Evolutionary conservation across 257 asterid genomes (phyloP).

Genomic region (Echites panduratus): DNA sequence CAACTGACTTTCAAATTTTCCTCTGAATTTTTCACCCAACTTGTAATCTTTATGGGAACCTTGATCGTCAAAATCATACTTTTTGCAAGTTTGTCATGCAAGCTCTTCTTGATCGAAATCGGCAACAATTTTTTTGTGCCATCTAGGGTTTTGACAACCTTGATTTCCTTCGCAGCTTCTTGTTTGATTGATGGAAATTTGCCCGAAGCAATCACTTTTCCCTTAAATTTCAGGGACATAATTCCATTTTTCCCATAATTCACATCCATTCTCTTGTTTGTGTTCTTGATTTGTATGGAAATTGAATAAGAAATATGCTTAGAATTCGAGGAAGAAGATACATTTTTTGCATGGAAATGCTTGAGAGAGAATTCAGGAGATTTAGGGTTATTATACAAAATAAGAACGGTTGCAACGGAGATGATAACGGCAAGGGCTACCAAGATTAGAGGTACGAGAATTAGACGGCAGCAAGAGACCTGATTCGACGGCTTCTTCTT

Average conservation of each 20-base stretch:
- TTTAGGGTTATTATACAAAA: conserved; percentile 37
- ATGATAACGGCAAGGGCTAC: conserved; percentile 9
- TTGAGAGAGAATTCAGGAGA: conserved; percentile 39
- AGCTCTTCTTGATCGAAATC: conserved; percentile 9
- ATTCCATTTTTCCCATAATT: conserved; percentile 21
- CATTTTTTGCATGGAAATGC: conserved; percentile 21
- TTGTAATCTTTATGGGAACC: conserved; percentile 33
- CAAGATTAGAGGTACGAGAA: conserved; percentile 15
- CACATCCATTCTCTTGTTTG: conserved; percentile 31
- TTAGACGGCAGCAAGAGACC: conserved; percentile 16
- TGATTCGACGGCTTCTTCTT: neutral
- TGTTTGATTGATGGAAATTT: conserved; percentile 11
- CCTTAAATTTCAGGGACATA: conserved; percentile 28
- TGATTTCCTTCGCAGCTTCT: conserved; percentile 5
- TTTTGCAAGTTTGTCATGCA: conserved; percentile 29
- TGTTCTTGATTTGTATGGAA: conserved; percentile 25
- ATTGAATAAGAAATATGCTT: conserved; percentile 14
- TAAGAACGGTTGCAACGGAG: conserved; percentile 15
- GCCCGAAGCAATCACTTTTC: conserved; percentile 36
- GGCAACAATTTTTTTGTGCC: conserved; percentile 23
- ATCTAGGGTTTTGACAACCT: conserved; percentile 19
- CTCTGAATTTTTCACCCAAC: conserved; percentile 31
- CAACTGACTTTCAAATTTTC: conserved; percentile 32
- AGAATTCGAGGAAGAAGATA: neutral
- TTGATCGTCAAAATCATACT: conserved; percentile 24